Percentiles rank a stretch among this genome's conserved stretches.
These are phyloP conservation scores for Dissophora ornata DNA, from an alignment of 192 early-diverging fungal genomes.

Conservation along the genomic window DNA sequence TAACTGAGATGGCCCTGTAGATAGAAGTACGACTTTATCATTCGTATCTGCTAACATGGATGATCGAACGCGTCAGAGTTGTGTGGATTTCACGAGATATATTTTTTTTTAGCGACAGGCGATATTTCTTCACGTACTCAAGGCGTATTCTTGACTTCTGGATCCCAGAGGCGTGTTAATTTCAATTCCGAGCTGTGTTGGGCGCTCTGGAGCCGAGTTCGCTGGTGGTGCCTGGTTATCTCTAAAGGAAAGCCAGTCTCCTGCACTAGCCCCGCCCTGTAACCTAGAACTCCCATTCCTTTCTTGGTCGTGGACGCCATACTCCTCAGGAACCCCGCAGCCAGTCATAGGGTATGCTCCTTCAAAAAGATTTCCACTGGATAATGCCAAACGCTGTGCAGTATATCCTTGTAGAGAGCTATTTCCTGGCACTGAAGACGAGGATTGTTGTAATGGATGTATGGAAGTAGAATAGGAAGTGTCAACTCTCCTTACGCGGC, in stretches of 20 bases:
- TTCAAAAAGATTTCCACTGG: slow-evolving; percentile 12
- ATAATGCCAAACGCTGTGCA: neutral
- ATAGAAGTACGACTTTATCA: neutral
- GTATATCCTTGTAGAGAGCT: neutral
- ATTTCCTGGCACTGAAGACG: neutral
- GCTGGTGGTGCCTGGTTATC: too few relatives aligned
- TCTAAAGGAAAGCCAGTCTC: too few relatives aligned
- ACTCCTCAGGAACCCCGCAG: neutral
- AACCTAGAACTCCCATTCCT: too few relatives aligned
- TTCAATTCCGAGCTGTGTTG: neutral
- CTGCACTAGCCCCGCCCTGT: too few relatives aligned
- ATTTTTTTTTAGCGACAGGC: neutral
- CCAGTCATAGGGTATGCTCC: neutral
- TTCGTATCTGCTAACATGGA: neutral
- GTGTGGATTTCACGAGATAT: too few relatives aligned
- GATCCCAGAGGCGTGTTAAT: neutral
- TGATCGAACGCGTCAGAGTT: too few relatives aligned
- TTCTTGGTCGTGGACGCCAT: too few relatives aligned
- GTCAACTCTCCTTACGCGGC: neutral
- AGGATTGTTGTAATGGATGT: neutral
- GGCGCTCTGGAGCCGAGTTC: neutral
- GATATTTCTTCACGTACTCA: neutral
- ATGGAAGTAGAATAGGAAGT: neutral
- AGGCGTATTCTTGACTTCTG: neutral
- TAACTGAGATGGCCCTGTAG: neutral